Evolutionary conservation across 768 basidiomycete genomes (phyloP).

Genomic region (Mycena rebaudengoi): DNA sequence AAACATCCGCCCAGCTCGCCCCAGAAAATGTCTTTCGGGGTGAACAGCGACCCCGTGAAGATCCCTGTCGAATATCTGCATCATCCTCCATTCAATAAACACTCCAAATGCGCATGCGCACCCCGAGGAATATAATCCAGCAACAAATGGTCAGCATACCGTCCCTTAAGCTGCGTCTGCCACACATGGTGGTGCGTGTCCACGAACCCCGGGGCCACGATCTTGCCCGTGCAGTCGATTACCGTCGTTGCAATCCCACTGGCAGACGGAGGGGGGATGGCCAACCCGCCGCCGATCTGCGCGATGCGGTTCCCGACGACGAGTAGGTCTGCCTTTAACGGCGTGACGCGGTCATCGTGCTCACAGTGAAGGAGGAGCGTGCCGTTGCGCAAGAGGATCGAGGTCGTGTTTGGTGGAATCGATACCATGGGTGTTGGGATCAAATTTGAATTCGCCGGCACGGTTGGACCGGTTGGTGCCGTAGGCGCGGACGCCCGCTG

Average conservation of each 20-base stretch:
- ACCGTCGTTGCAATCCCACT: background rate
- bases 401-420: no score
- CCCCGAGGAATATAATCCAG: constrained; percentile 21
- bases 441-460: no score
- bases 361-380: constrained; percentile 20
- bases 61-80: background rate
- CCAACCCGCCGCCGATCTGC: constrained; percentile 1
- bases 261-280: background rate
- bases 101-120: background rate
- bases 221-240: constrained; percentile 21
- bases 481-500: no score
- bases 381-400: constrained; percentile 17
- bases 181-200: constrained; percentile 27
- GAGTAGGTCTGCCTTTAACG: constrained; percentile 20
- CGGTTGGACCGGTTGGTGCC: no score
- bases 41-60: constrained; percentile 1
- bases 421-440: no score
- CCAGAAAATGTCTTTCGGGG: constrained; percentile 22
- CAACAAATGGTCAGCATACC: constrained; percentile 14
- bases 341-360: constrained; percentile 8
- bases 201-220: constrained; percentile 19
- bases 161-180: constrained; percentile 26
- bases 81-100: background rate
- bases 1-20: constrained; percentile 21
- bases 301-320: constrained; percentile 15